Conservation (phyloP, 805 yeast genomes). For the Metschnikowia shivogae region DNA sequence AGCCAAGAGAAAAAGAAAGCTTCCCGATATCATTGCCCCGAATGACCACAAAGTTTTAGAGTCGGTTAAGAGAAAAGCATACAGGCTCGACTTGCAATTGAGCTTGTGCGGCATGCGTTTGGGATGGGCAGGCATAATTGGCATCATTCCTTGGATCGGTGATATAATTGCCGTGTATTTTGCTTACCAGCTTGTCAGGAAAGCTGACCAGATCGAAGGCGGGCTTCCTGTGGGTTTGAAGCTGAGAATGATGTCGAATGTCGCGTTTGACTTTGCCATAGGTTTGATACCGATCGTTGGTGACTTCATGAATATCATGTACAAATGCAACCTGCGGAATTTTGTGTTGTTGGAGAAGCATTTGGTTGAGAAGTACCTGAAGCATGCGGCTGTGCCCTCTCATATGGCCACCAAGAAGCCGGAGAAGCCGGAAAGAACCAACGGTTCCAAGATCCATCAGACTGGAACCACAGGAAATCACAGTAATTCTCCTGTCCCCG, state of each 20-base stretch:
- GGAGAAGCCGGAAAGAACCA: neutral
- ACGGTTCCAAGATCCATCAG: neutral
- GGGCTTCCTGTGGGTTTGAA: constrained; percentile 32
- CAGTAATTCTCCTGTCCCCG: neutral
- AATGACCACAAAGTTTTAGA: constrained; percentile 32
- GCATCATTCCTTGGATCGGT: constrained; percentile 41
- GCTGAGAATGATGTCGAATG: constrained; percentile 36
- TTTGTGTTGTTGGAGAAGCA: constrained; percentile 30
- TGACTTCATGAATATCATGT: constrained; percentile 20
- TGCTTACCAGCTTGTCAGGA: constrained; percentile 28
- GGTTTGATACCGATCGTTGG: constrained; percentile 31
- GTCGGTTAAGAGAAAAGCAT: constrained; percentile 35
- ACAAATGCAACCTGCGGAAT: constrained; percentile 25
- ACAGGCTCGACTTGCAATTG: constrained; percentile 37
- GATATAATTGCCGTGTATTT: constrained; percentile 28
- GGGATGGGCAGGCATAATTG: constrained; percentile 43
- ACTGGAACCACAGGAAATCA: neutral
- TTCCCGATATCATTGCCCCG: constrained; percentile 33
- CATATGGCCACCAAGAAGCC: neutral
- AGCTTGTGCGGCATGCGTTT: constrained; percentile 37
- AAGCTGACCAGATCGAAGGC: constrained; percentile 34
- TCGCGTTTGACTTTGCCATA: constrained; percentile 36
- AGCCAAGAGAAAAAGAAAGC: constrained; percentile 34
- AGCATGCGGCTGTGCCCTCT: neutral
- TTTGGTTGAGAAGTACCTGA: constrained; percentile 30